phyloP scores from a whole-genome alignment of 139 green algal species.

The Mesostigma viride region DNA sequence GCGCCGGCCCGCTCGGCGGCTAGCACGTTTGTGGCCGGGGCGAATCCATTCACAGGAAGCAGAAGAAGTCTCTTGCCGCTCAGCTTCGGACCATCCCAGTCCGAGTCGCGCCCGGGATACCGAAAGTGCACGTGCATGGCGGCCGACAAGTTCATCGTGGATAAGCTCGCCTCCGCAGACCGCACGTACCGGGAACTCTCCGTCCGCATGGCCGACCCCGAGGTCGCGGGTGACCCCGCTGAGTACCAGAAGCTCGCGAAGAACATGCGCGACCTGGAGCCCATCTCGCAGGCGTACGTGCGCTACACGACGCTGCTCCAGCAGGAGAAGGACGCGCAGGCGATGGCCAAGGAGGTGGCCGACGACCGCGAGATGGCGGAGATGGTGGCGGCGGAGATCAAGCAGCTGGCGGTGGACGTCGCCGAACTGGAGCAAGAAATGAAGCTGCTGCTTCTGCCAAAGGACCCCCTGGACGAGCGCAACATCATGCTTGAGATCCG shows the following conservation, averaged over 20 bases:
- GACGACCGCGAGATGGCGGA: constrained; percentile 58
- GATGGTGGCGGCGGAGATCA: constrained; percentile 60
- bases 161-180: constrained; percentile 31
- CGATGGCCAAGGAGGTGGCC: too few relatives aligned
- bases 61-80: too few relatives aligned
- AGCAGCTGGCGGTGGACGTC: constrained; percentile 27
- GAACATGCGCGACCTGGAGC: constrained; percentile 17
- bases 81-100: too few relatives aligned
- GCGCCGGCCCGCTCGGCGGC: too few relatives aligned
- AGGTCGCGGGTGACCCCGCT: constrained; percentile 24
- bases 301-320: too few relatives aligned
- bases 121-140: too few relatives aligned
- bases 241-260: constrained; percentile 35
- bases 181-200: constrained; percentile 31
- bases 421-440: constrained; percentile 20
- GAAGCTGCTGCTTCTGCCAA: constrained; percentile 60
- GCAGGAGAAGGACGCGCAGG: too few relatives aligned
- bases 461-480: constrained; percentile 62
- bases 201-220: constrained; percentile 28
- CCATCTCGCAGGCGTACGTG: too few relatives aligned
- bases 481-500: constrained; percentile 75
- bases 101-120: too few relatives aligned
- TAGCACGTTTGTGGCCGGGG: too few relatives aligned
- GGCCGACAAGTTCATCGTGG: constrained; percentile 18
- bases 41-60: too few relatives aligned